Evolutionary conservation across 306 rosid genomes (phyloP).

Genomic region (Aeschynomene evenia): DNA sequence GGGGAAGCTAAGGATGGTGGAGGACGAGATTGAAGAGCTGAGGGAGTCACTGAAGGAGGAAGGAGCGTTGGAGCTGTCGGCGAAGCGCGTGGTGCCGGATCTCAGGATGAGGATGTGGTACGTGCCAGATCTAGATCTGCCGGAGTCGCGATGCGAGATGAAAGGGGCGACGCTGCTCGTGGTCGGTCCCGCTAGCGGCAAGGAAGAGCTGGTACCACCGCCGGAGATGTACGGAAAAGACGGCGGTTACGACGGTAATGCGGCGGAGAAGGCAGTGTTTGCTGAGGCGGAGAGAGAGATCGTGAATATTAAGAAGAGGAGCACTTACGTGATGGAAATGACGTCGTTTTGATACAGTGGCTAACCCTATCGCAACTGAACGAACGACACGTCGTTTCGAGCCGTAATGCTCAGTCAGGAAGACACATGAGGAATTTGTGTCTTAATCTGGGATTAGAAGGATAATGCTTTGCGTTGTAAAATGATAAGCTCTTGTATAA

Average conservation of each 20-base stretch:
- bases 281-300: conserved; percentile 41
- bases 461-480: neutral
- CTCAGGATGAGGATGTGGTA: conserved; percentile 42
- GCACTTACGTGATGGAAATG: conserved; percentile 2
- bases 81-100: conserved; percentile 40
- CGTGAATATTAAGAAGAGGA: conserved; percentile 31
- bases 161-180: conserved; percentile 43
- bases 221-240: neutral
- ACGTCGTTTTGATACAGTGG: neutral
- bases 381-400: neutral
- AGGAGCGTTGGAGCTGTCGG: conserved; percentile 14
- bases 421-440: neutral
- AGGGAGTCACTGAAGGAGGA: conserved; percentile 31
- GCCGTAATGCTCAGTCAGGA: neutral
- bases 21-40: conserved; percentile 36
- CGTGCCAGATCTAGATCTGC: conserved; percentile 39
- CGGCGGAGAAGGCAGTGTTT: conserved; percentile 19
- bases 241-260: conserved; percentile 34
- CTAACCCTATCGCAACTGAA: neutral
- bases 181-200: conserved; percentile 22
- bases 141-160: conserved; percentile 30
- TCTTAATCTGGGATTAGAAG: neutral
- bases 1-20: conserved; percentile 33
- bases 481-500: neutral
- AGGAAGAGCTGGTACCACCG: neutral